A percentile compares a stretch with the other conserved stretches of the same genome.
phyloP scores from a whole-genome alignment of 2,329 filamentous ascomycete genomes.

The Phialemoniopsis sp. region DNA sequence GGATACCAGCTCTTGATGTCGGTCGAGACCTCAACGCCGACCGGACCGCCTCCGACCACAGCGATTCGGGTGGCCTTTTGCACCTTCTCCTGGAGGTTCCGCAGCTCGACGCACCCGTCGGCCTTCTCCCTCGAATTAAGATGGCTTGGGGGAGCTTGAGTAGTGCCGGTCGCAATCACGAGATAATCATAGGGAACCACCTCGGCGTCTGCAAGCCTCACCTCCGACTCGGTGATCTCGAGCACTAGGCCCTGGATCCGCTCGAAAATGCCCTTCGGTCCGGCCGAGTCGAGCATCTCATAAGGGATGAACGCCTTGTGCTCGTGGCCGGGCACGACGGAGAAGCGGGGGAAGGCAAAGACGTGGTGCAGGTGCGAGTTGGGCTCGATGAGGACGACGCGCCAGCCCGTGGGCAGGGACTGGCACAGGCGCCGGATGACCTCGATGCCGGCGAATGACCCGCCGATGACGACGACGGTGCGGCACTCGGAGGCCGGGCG shows the following conservation, averaged over 20 bases:
- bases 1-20: slow-evolving; percentile 54
- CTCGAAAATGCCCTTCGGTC: too few relatives aligned
- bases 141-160: slow-evolving; percentile 39
- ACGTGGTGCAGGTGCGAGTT: slow-evolving; percentile 59
- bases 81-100: slow-evolving; percentile 40
- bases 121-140: slow-evolving; percentile 35
- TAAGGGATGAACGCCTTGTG: slow-evolving; percentile 59
- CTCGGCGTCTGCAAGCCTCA: slow-evolving; percentile 19
- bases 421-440: slow-evolving; percentile 41
- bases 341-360: slow-evolving; percentile 56
- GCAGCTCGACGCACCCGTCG: slow-evolving; percentile 36
- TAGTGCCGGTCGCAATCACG: slow-evolving; percentile 53
- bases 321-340: slow-evolving; percentile 51
- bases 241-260: too few relatives aligned
- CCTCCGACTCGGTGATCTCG: too few relatives aligned
- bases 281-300: slow-evolving; percentile 29
- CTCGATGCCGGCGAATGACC: slow-evolving; percentile 52
- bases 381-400: slow-evolving; percentile 53
- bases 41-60: slow-evolving; percentile 55
- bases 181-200: slow-evolving; percentile 49
- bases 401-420: slow-evolving; percentile 43
- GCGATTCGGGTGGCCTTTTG: slow-evolving; percentile 35
- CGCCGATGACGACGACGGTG: slow-evolving; percentile 53
- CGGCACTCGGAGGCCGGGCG: too few relatives aligned
- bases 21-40: slow-evolving; percentile 56